Conservation (phyloP, 2,329 filamentous ascomycete species). For the Fusarium marasasianum region DNA sequence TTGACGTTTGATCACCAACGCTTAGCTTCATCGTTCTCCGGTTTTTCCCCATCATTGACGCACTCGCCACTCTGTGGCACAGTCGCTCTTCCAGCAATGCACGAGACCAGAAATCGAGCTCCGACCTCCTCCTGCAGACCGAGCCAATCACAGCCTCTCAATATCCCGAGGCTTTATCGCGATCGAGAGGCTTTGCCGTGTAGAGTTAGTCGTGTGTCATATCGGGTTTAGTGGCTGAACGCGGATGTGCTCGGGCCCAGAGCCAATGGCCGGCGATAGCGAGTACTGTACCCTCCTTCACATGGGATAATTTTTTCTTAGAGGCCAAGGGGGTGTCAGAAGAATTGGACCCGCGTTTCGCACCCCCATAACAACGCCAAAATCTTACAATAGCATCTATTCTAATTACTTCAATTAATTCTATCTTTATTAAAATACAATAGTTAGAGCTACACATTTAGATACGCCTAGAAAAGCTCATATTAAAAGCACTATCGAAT, state of each 20-base stretch:
- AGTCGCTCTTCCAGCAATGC: constrained; percentile 6
- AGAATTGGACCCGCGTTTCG: too few species aligned
- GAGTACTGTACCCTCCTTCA: constrained; percentile 36
- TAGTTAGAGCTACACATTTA: too few species aligned
- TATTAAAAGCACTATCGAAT: too few species aligned
- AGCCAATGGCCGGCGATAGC: constrained; percentile 43
- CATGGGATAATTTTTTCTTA: constrained; percentile 42
- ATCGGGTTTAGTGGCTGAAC: constrained; percentile 16
- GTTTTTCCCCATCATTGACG: constrained; percentile 31
- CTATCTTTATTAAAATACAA: too few species aligned
- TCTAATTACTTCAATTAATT: too few species aligned
- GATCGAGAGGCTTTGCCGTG: constrained; percentile 18
- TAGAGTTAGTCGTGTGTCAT: not conserved
- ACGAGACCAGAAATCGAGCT: constrained; percentile 23
- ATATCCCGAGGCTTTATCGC: constrained; percentile 47
- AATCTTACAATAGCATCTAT: too few species aligned
- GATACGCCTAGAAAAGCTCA: too few species aligned
- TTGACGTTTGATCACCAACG: constrained; percentile 29
- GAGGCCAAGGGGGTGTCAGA: not conserved
- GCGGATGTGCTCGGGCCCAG: constrained; percentile 35
- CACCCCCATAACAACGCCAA: too few species aligned
- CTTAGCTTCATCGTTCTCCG: constrained; percentile 27
- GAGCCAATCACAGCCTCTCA: constrained; percentile 35
- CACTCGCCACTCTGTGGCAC: constrained; percentile 45
- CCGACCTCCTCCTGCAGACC: constrained; percentile 36